Evolutionary conservation across 192 early-diverging fungal species (phyloP), one percentile per base, ranked within the genome.

Genomic region (Haplosporangium gracile): DNA sequence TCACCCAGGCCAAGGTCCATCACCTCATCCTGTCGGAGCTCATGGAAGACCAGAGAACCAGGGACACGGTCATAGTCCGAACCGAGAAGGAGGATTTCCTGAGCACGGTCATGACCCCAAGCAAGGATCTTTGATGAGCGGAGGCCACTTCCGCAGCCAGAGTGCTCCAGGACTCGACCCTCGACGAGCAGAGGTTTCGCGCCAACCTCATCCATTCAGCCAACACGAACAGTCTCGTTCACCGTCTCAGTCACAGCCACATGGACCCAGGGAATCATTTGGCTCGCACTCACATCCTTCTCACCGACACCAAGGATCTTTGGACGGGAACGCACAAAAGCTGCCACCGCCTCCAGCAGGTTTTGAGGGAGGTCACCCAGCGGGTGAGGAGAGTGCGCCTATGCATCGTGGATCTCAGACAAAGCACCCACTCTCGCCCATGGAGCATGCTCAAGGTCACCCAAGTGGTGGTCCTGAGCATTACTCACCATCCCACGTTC

Each of bases 121-220:
- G 36, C 77, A 79, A 49, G 77, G 82, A 1, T 1, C 68, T 18
- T 5, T 65, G 16, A 74, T 68, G 55, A 65, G 65, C 40, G 84
- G 79, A 57, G 84, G 84, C 16, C 84, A 86, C 32, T 73, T 78
- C 72, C 84, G 84, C 32, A 86, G 84, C n/a, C 84, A 86, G 29
- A 81, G 79, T 68, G 84, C 84, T 9, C 84, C 84, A n/a, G 84
- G 84, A 16, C 60, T 79, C 29, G 84, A 86, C 65, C 84, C 84
- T 1, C 69, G 79, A 7, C 51, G 79, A 60, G 47, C n/a, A 57
- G 78, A 86, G n/a, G 26, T 26, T 22, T 4, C 79, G 10, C 34
- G 79, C 34, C 69, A 68, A 4, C 83, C 83, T 5, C 78, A 76
- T 77, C 83, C 83, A 22, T 79, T 85, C 29, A 75, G 68, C 6